Base-by-base conservation (phyloP, 2,329 filamentous ascomycete species). In the Sclerotinia borealis region DNA sequence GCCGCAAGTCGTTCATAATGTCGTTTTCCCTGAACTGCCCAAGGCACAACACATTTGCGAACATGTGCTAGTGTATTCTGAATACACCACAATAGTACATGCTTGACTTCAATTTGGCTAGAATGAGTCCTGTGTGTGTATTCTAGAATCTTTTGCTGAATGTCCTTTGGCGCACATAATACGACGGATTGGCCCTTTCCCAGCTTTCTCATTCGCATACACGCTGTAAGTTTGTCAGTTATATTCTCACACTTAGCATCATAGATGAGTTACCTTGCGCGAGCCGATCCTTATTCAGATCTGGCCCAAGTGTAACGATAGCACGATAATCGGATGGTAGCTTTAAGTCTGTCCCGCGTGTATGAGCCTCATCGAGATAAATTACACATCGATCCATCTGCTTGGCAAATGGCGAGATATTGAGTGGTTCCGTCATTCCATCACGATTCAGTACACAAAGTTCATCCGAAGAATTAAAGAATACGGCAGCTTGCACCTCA, bases 361-460 rank as follows among this genome's bases (percentile, higher is more conserved):
- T 90, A 65, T 92, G 88, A 0, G 83, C 81, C 63, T 92, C 85
- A 56, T 92, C 89, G 0, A 93, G 77, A 61, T 86, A 92, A 0
- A 92, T 78, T 0, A 90, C 72, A 61, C 88, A 84, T 87, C 3
- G 68, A 4, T 84, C 82, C 0, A 88, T 74, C 4, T 85, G 80
- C 0, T 79, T 76, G 0, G 76, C 74, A 68, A 83, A 91, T 0
- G 86, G 80, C 0, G 89, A 92, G 0, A 77, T 79, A 4, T 81
- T 79, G 0, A 92, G 76, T 0, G 75, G 70, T 43, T 86, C 81
- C 0, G 79, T 67, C 0, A 72, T 71, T 0, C 79, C 81, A 4
- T 74, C 72, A 0, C 79, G 77, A 64, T 85, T 80, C 0, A 87
- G 45, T 0, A 88, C 82, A 0, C 74, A 79, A 0, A 86, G 67